phyloP scores from a whole-genome alignment of 129 eudicot species.

The Escallonia rubra region DNA sequence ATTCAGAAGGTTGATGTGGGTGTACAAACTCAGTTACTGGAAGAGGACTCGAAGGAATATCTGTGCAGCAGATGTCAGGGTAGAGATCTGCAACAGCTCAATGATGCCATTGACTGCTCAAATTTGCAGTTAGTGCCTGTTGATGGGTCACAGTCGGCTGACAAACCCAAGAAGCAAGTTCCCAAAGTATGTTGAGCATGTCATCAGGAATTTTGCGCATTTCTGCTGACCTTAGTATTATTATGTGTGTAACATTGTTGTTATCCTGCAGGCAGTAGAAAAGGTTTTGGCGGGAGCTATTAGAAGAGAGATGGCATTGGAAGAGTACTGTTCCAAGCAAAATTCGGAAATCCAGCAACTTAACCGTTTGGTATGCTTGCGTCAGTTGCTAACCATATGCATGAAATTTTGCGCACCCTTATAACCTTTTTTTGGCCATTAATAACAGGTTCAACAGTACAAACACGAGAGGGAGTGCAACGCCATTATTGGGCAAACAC shows the following conservation, averaged over 20 bases:
- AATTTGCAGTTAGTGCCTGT: slow-evolving; percentile 69
- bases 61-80: slow-evolving; percentile 70
- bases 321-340: slow-evolving; percentile 78
- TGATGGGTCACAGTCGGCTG: slow-evolving; percentile 40
- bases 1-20: slow-evolving; percentile 72
- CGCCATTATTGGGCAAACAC: slow-evolving; percentile 69
- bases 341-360: slow-evolving; percentile 73
- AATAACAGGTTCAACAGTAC: slow-evolving; percentile 83
- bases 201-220: background rate
- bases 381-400: background rate
- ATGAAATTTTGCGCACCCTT: background rate
- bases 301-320: slow-evolving; percentile 97
- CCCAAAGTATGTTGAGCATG: slow-evolving; percentile 54
- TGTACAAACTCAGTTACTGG: slow-evolving; percentile 57
- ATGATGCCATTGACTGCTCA: slow-evolving; percentile 32
- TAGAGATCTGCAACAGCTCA: slow-evolving; percentile 24
- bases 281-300: slow-evolving; percentile 96
- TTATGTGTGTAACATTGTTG: slow-evolving; percentile 10
- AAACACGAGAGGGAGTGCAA: slow-evolving; percentile 94
- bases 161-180: slow-evolving; percentile 55
- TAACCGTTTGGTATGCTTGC: slow-evolving; percentile 72
- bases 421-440: background rate
- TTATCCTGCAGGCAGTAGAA: slow-evolving; percentile 67
- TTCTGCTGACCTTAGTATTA: background rate
- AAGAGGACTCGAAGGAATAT: slow-evolving; percentile 19